Conservation (phyloP, 176 grass and related monocot genomes). For the Carex pumila region DNA sequence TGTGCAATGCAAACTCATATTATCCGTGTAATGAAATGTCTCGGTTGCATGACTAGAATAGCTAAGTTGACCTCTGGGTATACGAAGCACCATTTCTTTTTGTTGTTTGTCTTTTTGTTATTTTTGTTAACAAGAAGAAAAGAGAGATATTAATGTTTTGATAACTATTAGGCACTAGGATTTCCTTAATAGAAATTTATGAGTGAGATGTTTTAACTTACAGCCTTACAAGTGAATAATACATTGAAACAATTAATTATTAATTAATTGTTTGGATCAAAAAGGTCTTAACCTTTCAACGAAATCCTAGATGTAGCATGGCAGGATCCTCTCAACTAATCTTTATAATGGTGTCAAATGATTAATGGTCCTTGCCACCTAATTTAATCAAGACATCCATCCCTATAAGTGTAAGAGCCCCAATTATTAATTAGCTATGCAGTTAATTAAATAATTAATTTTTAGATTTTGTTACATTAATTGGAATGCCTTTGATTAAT, state of each 20-base stretch:
- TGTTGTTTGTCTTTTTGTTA: not conserved
- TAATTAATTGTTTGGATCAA: not conserved
- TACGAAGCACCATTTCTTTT: not conserved
- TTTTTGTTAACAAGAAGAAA: not conserved
- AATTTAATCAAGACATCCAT: slow-evolving; percentile 24
- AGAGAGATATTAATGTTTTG: not conserved
- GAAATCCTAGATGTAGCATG: slow-evolving; percentile 9
- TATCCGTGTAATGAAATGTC: not conserved
- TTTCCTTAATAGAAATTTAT: not conserved
- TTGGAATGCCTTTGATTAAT: not conserved
- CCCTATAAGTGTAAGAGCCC: not conserved
- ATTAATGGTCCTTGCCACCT: slow-evolving; percentile 29
- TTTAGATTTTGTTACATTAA: not conserved
- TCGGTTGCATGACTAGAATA: not conserved
- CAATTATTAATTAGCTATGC: not conserved
- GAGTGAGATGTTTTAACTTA: not conserved
- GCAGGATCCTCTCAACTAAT: slow-evolving; percentile 17
- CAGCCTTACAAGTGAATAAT: not conserved
- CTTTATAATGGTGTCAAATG: slow-evolving; percentile 22
- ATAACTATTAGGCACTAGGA: not conserved
- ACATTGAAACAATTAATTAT: not conserved
- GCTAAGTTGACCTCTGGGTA: not conserved
- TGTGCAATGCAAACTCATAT: not conserved
- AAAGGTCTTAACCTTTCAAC: slow-evolving; percentile 5
- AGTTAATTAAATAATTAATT: slow-evolving; percentile 1